These are phyloP conservation scores for Termitomyces sp. DNA, from an alignment of 768 basidiomycete species.

Conservation along the genomic window DNA sequence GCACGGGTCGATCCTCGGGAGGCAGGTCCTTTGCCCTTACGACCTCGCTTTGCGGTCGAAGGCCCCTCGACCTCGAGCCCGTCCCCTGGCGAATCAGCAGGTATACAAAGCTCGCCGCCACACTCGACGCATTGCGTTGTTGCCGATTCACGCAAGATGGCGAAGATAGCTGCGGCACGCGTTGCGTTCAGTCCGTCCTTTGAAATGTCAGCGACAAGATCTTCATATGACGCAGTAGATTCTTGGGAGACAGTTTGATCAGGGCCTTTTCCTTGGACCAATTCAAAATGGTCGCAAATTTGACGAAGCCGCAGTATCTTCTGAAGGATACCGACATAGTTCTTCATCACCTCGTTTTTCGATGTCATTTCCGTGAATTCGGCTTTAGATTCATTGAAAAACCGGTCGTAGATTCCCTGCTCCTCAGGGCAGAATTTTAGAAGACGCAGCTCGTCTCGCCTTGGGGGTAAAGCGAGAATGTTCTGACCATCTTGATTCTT, in stretches of 20 bases:
- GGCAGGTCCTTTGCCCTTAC: constrained; percentile 46
- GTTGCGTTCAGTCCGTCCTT: constrained; percentile 73
- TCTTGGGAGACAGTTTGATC: constrained; percentile 43
- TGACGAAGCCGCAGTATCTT: constrained; percentile 95
- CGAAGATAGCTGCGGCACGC: constrained; percentile 80
- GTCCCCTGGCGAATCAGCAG: constrained; percentile 47
- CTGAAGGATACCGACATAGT: constrained; percentile 96
- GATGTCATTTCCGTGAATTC: constrained; percentile 85
- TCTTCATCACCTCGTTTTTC: constrained; percentile 96
- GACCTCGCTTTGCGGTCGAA: constrained; percentile 41
- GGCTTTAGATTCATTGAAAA: constrained; percentile 87
- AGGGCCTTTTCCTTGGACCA: constrained; percentile 70
- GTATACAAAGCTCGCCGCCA: constrained; percentile 64
- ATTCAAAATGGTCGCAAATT: constrained; percentile 94
- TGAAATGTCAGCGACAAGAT: constrained; percentile 70
- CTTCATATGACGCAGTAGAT: constrained; percentile 64
- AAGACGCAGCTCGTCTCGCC: constrained; percentile 83
- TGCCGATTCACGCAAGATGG: constrained; percentile 81
- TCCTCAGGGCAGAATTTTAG: constrained; percentile 85
- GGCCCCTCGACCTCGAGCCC: constrained; percentile 48
- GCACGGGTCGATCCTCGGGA: constrained; percentile 76
- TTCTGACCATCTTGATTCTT: constrained; percentile 75
- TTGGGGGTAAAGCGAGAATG: constrained; percentile 86
- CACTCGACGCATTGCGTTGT: constrained; percentile 91
- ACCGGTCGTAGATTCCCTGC: constrained; percentile 81